phyloP scores from a whole-genome alignment of 176 grass and related monocot genomes.

The Hordeum marinum region DNA sequence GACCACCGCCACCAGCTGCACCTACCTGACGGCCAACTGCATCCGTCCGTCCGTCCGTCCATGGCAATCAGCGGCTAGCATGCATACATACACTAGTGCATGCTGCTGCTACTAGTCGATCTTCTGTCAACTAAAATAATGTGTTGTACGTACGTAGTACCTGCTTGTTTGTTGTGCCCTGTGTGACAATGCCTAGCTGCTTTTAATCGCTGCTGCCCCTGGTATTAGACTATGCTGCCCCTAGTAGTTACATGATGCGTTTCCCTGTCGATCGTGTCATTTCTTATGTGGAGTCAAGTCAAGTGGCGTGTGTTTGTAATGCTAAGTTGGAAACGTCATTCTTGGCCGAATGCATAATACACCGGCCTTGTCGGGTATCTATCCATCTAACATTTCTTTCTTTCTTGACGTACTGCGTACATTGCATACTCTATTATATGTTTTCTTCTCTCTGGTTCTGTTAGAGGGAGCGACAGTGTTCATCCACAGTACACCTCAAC shows the following conservation, averaged over 20 bases:
- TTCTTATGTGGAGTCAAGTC: not conserved
- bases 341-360: conserved; percentile 30
- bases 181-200: conserved; percentile 4
- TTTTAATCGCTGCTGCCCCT: not conserved
- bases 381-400: not conserved
- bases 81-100: not conserved
- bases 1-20: too few species aligned
- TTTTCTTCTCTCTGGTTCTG: not conserved
- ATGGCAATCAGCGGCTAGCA: not conserved
- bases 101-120: not conserved
- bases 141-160: not conserved
- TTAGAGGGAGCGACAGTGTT: not conserved
- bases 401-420: not conserved
- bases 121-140: not conserved
- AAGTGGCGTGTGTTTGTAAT: conserved; percentile 23
- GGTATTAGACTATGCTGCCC: not conserved
- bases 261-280: not conserved
- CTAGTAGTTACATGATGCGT: not conserved
- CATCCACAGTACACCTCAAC: not conserved
- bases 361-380: not conserved
- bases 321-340: conserved; percentile 27
- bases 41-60: too few species aligned
- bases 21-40: too few species aligned
- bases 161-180: not conserved
- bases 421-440: not conserved